Evolutionary conservation across 345 rosid species (phyloP).

Genomic region (Erucastrum elatum): DNA sequence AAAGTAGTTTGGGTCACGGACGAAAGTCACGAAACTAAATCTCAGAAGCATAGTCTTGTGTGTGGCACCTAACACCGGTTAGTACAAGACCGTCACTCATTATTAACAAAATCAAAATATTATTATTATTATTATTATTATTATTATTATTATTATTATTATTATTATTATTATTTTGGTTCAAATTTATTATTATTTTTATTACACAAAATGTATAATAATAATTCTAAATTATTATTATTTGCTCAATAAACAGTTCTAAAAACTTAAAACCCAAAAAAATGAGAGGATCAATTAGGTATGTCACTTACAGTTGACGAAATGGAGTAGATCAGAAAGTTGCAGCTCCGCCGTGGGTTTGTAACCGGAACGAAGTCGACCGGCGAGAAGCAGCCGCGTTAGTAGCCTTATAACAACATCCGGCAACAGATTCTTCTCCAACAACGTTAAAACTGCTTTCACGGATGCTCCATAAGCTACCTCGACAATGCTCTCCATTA

Average conservation of each 20-base stretch:
- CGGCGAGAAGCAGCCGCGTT: conserved; percentile 65
- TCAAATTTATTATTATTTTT: too few species aligned
- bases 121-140: too few species aligned
- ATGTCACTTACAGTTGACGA: conserved; percentile 49
- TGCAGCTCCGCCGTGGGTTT: conserved; percentile 59
- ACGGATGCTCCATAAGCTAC: conserved; percentile 61
- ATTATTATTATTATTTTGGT: too few species aligned
- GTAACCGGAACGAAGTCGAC: conserved; percentile 72
- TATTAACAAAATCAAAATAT: too few species aligned
- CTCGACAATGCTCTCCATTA: conserved; percentile 60
- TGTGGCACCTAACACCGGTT: neutral
- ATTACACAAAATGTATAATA: too few species aligned
- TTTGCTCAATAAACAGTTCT: too few species aligned
- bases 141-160: too few species aligned
- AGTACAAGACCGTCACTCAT: neutral
- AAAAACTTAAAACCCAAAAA: neutral
- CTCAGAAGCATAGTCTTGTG: neutral
- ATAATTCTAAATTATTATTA: too few species aligned
- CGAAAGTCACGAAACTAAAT: conserved; percentile 8
- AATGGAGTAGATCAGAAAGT: conserved; percentile 64
- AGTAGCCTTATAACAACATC: conserved; percentile 61
- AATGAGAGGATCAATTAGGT: neutral
- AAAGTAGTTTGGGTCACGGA: neutral
- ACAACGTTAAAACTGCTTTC: conserved; percentile 49
- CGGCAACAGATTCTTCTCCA: conserved; percentile 79